Conservation (phyloP, 2,329 filamentous ascomycete species). For the Colletotrichum coccodes region DNA sequence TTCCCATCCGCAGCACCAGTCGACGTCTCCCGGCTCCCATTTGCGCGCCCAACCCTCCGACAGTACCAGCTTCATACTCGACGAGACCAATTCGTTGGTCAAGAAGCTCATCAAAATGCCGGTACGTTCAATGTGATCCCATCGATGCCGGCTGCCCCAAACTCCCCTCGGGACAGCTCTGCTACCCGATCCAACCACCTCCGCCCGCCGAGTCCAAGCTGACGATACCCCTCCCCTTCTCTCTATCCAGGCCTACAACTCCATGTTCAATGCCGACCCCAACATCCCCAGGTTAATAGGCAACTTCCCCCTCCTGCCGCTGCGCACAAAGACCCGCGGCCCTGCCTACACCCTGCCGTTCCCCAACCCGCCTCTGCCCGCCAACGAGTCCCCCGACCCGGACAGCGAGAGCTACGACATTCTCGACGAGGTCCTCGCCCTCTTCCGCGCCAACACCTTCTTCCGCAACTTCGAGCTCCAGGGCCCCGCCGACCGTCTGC, state of each 20-base stretch:
- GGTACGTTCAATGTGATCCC: constrained; percentile 45
- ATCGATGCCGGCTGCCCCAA: neutral
- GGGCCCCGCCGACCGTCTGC: constrained; percentile 89
- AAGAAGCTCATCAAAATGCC: constrained; percentile 53
- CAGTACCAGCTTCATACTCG: constrained; percentile 31
- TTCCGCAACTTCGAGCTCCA: constrained; percentile 99
- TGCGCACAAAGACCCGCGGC: constrained; percentile 95
- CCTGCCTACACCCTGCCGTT: constrained; percentile 85
- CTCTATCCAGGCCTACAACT: constrained; percentile 86
- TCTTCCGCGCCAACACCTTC: constrained; percentile 98
- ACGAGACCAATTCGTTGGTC: constrained; percentile 28
- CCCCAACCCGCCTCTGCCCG: constrained; percentile 66
- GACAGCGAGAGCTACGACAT: constrained; percentile 96
- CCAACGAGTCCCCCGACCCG: constrained; percentile 76
- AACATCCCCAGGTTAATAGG: constrained; percentile 72
- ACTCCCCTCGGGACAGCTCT: neutral
- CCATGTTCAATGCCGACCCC: constrained; percentile 90
- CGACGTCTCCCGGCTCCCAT: constrained; percentile 10
- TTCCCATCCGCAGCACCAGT: constrained; percentile 2
- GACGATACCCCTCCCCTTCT: constrained; percentile 33
- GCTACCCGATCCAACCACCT: constrained; percentile 2
- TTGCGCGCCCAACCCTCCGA: constrained; percentile 19
- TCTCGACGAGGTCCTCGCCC: constrained; percentile 88
- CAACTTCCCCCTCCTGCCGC: constrained; percentile 94
- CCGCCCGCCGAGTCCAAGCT: constrained; percentile 27